A percentile compares a stretch with the other conserved stretches of the same genome.
Conservation (phyloP, 148 eudicot species). For the Nepenthes gracilis region DNA sequence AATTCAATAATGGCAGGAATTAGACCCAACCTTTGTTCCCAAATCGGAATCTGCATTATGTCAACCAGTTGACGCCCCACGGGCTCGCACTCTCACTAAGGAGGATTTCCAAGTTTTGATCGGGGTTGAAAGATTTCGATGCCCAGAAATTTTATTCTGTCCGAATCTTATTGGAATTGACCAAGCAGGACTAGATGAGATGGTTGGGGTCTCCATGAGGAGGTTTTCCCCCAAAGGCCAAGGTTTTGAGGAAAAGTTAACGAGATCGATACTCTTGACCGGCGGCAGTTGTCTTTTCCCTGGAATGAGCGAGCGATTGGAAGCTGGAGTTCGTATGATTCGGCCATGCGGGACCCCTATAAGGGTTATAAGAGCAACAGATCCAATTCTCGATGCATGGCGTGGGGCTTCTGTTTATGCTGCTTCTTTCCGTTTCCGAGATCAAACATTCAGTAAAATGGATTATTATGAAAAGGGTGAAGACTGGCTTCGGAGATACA, state of each 20-base stretch:
- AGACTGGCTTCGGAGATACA: slow-evolving; percentile 74
- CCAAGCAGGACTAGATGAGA: slow-evolving; percentile 93
- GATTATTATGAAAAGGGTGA: slow-evolving; percentile 95
- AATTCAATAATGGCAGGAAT: slow-evolving; percentile 38
- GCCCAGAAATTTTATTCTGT: slow-evolving; percentile 81
- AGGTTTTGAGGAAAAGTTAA: slow-evolving; percentile 48
- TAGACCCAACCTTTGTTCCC: slow-evolving; percentile 78
- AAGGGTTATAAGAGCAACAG: slow-evolving; percentile 41
- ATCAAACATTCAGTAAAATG: slow-evolving; percentile 49
- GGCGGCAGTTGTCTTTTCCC: slow-evolving; percentile 82
- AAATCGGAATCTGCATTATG: slow-evolving; percentile 41
- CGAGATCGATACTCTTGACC: slow-evolving; percentile 69
- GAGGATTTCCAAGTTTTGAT: slow-evolving; percentile 83
- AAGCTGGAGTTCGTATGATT: slow-evolving; percentile 77
- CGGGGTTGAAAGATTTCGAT: slow-evolving; percentile 91
- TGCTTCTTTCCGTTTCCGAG: slow-evolving; percentile 38
- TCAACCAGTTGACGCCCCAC: slow-evolving; percentile 46
- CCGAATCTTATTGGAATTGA: slow-evolving; percentile 82
- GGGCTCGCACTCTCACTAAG: slow-evolving; percentile 65
- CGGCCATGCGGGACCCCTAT: slow-evolving; percentile 83
- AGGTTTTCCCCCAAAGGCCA: slow-evolving; percentile 40
- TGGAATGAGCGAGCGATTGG: slow-evolving; percentile 76
- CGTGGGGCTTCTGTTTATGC: slow-evolving; percentile 89
- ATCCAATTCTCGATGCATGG: slow-evolving; percentile 88
- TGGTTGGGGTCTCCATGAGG: slow-evolving; percentile 63